Base-by-base conservation (phyloP, 164 flowering plant species). In the Platanus orientalis region DNA sequence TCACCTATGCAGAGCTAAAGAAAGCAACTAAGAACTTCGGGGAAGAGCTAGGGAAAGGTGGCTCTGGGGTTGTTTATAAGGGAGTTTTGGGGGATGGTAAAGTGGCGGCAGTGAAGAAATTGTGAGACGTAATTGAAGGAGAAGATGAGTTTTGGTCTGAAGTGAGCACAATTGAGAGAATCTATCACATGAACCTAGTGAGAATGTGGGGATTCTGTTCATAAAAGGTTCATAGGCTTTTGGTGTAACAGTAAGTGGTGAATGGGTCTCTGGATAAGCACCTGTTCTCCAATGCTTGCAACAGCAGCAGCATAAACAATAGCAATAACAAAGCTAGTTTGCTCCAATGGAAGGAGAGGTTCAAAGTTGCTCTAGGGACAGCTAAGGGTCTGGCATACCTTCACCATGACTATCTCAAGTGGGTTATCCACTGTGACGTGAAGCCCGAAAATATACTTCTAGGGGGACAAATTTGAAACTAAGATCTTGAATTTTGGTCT, bases 401-500 rank as follows among this genome's bases (percentile, higher is more conserved):
- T n/a, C 64, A 60, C 51, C 51, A 60, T 42, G 52, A 60, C 21
- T 60, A 52, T 28, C 16, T 26, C 21, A 30, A 60, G 36, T 27
- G 52, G 62, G 51, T 60, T 2, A 10, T 60, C 30, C 62, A 60
- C 34, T 44, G 48, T n/a, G n/a, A n/a, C n/a, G n/a, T n/a, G n/a
- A n/a, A n/a, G n/a, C n/a, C n/a, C n/a, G n/a, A n/a, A n/a, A 58
- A 58, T 28, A 36, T 58, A 40, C 62, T 58, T 11, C 21, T 58
- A 32, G 62, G 12, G 19, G 47, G 57, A 25, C 72, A n/a, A n/a
- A n/a, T n/a, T n/a, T n/a, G n/a, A n/a, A n/a, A n/a, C 72, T 20
- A 69, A 69, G 63, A 52, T 69, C 10, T 63, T 68, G 9, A 68
- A 69, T 32, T 69, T 69, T 58, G 72, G 72, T n/a, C n/a, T n/a